Conservation (phyloP, 2,329 filamentous ascomycete genomes). For the Fusarium beomiforme region DNA sequence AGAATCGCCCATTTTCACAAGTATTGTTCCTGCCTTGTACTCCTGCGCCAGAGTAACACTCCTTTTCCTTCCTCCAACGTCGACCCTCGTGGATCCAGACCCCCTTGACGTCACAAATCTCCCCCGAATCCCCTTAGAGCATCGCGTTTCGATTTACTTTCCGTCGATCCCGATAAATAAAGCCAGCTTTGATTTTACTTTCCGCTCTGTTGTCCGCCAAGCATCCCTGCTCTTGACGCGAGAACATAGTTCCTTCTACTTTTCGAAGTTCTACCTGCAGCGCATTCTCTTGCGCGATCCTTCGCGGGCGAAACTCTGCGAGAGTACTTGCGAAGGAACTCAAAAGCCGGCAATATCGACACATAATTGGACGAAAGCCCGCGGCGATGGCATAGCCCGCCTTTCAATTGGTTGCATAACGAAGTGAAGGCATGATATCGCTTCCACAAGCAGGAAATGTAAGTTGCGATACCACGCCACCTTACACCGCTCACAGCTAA, state of each 20-base stretch:
- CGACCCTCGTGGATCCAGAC: slow-evolving; percentile 24
- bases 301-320: slow-evolving; percentile 3
- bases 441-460: slow-evolving; percentile 38
- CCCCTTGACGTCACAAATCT: slow-evolving; percentile 43
- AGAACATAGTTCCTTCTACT: not conserved
- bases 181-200: slow-evolving; percentile 24
- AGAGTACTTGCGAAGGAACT: slow-evolving; percentile 28
- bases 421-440: slow-evolving; percentile 44
- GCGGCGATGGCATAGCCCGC: slow-evolving; percentile 43
- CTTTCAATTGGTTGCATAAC: slow-evolving; percentile 27
- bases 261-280: not conserved
- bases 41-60: slow-evolving; percentile 20
- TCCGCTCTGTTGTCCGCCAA: slow-evolving; percentile 12
- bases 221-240: slow-evolving; percentile 1
- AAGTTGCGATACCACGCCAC: slow-evolving; percentile 37
- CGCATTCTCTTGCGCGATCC: not conserved
- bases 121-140: slow-evolving; percentile 28
- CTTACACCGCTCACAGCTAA: slow-evolving; percentile 41
- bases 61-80: slow-evolving; percentile 9
- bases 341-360: slow-evolving; percentile 35
- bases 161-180: slow-evolving; percentile 36
- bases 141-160: slow-evolving; percentile 34
- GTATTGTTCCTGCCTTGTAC: slow-evolving; percentile 15
- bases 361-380: slow-evolving; percentile 17
- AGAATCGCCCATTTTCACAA: slow-evolving; percentile 8